These are phyloP conservation scores for Aegilops longissima DNA, from an alignment of 176 grass and related monocot genomes.

Conservation along the genomic window DNA sequence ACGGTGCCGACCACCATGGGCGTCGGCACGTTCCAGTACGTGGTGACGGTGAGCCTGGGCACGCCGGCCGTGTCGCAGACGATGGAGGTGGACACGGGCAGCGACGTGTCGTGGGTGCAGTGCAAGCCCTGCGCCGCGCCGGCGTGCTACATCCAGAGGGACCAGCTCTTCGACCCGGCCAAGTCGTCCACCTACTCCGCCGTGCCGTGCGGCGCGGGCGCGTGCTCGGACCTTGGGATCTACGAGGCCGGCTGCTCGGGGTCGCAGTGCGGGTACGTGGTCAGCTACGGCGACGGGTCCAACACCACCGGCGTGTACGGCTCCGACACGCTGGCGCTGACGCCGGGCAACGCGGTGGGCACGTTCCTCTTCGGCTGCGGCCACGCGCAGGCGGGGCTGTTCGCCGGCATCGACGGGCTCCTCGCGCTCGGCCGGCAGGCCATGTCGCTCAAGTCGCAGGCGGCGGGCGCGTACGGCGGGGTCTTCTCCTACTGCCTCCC, in stretches of 20 bases:
- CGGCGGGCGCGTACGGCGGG: slow-evolving; percentile 45
- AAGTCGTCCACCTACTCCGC: slow-evolving; percentile 72
- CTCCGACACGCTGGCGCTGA: slow-evolving; percentile 65
- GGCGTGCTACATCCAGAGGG: slow-evolving; percentile 64
- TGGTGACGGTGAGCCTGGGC: slow-evolving; percentile 68
- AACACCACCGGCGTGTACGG: slow-evolving; percentile 68
- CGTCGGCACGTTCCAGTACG: slow-evolving; percentile 66
- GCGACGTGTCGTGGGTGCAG: slow-evolving; percentile 90
- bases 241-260: slow-evolving; percentile 39
- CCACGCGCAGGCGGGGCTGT: slow-evolving; percentile 52
- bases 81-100: slow-evolving; percentile 80
- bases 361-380: slow-evolving; percentile 74
- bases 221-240: slow-evolving; percentile 46
- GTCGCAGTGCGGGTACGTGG: slow-evolving; percentile 54
- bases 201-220: slow-evolving; percentile 55
- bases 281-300: slow-evolving; percentile 79
- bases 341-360: not conserved
- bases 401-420: slow-evolving; percentile 58
- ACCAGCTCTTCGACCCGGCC: slow-evolving; percentile 62
- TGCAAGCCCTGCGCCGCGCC: slow-evolving; percentile 53
- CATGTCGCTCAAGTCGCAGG: slow-evolving; percentile 63
- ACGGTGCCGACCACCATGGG: slow-evolving; percentile 44
- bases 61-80: slow-evolving; percentile 56
- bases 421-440: slow-evolving; percentile 62
- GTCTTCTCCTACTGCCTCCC: slow-evolving; percentile 94